phyloP scores from a whole-genome alignment of 2,329 filamentous ascomycete genomes.

The Aspergillus novoparasiticus region DNA sequence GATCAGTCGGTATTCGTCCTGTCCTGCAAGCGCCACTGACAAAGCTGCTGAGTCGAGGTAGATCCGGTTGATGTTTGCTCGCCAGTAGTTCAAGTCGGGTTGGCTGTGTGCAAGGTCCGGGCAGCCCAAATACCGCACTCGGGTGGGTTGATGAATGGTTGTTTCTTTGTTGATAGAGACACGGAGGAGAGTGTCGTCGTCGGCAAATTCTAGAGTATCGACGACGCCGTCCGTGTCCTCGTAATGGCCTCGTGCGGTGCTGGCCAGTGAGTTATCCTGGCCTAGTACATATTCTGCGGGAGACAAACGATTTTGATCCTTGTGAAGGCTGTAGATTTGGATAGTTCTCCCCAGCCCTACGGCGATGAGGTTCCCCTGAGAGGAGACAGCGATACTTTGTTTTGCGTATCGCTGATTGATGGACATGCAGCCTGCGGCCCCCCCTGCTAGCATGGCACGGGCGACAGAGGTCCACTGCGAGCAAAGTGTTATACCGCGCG shows the following conservation, averaged over 20 bases:
- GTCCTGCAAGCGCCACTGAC: slow-evolving; percentile 11
- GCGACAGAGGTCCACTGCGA: slow-evolving; percentile 23
- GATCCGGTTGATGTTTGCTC: slow-evolving; percentile 17
- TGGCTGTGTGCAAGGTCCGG: background rate
- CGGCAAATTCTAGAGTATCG: slow-evolving; percentile 22
- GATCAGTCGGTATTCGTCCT: slow-evolving; percentile 13
- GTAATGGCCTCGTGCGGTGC: slow-evolving; percentile 9
- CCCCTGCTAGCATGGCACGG: slow-evolving; percentile 14
- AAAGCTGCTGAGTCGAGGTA: slow-evolving; percentile 25
- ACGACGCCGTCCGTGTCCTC: slow-evolving; percentile 24
- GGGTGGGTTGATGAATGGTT: slow-evolving; percentile 18
- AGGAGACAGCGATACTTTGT: slow-evolving; percentile 22
- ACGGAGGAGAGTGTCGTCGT: slow-evolving; percentile 23
- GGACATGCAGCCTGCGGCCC: slow-evolving; percentile 5
- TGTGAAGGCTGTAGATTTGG: slow-evolving; percentile 24
- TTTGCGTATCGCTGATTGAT: slow-evolving; percentile 18
- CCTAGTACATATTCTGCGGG: slow-evolving; percentile 22
- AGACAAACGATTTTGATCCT: background rate
- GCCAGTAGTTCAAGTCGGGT: slow-evolving; percentile 21
- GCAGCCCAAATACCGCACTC: slow-evolving; percentile 25
- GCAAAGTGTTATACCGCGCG: slow-evolving; percentile 18
- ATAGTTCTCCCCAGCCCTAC: slow-evolving; percentile 21
- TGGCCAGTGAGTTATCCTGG: slow-evolving; percentile 9
- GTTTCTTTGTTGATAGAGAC: slow-evolving; percentile 20
- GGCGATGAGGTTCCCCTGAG: slow-evolving; percentile 18